Evolutionary conservation across 164 flowering plant genomes (phyloP).

Genomic region (Magnolia officinalis): DNA sequence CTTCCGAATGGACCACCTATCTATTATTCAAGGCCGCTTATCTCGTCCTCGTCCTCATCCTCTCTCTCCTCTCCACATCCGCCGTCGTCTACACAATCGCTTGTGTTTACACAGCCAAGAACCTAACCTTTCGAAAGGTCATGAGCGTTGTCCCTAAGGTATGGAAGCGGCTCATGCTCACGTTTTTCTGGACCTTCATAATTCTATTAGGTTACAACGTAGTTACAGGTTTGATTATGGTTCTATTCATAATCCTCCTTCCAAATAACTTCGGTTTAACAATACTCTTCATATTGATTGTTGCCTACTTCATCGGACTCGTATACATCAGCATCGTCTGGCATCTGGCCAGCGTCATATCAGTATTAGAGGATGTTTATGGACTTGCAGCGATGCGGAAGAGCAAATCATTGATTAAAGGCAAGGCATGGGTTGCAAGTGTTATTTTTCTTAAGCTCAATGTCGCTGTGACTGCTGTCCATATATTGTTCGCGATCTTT

Average conservation of each 20-base stretch:
- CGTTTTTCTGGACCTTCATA: constrained; percentile 38
- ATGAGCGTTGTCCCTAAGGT: constrained; percentile 49
- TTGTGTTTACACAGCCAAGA: constrained; percentile 37
- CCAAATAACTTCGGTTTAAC: background rate
- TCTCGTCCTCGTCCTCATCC: constrained; percentile 25
- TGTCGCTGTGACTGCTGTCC: constrained; percentile 3
- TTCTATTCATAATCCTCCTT: constrained; percentile 7
- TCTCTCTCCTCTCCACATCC: constrained; percentile 40
- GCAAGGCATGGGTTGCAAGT: constrained; percentile 31
- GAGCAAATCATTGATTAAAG: constrained; percentile 51
- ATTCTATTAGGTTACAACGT: constrained; percentile 32
- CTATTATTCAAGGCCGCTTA: constrained; percentile 32
- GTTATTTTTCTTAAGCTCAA: constrained; percentile 26
- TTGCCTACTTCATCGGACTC: constrained; percentile 32
- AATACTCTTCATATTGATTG: constrained; percentile 11
- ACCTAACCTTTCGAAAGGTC: constrained; percentile 34
- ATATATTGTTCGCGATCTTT: constrained; percentile 20
- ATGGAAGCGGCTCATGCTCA: constrained; percentile 54
- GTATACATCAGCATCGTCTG: constrained; percentile 48
- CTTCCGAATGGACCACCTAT: constrained; percentile 27
- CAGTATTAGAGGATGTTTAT: constrained; percentile 50
- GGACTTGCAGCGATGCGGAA: constrained; percentile 58
- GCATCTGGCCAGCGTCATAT: constrained; percentile 62
- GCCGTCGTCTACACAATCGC: constrained; percentile 53
- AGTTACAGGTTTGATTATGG: constrained; percentile 1